Base-by-base conservation (phyloP, 148 eudicot genomes). In the Euryodendron excelsum region DNA sequence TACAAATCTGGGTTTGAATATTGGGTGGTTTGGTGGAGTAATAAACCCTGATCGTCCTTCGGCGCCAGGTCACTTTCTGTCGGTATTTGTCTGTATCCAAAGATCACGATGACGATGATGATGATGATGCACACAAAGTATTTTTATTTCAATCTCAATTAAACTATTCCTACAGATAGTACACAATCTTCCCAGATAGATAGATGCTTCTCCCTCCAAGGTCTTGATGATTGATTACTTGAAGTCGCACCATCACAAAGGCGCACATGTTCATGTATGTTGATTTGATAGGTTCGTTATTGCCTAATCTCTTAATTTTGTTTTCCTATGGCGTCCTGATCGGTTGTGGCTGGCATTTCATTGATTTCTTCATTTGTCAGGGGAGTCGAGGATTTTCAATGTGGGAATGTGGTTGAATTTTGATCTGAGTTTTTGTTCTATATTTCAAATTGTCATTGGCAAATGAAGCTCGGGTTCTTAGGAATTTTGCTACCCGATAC, bases 1-100 rank as follows among this genome's bases (percentile, higher is more conserved):
- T 72, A 8, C n/a, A 3, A 34, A 73, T 56, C 18, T 37, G 47
- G 52, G n/a, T 74, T 61, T 60, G 23, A 63, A 30, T 18, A 14
- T 77, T 25, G 17, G 61, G 39, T 77, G 63, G 73, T 9, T 58
- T 72, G 68, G 77, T 62, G 56, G 81, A 27, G 62, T 62, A 55
- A 73, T 64, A 74, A 82, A 56, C 41, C 76, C 37, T 68, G 75
- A 61, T 59, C 65, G 81, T 79, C 84, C 84, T 91, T 90, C 91
- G 93, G 93, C 87, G 87, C 75, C 36, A 73, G 78, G 79, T 84
- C 85, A 74, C 84, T 87, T 84, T 83, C 87, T 80, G 85, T 84
- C 84, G 86, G 85, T 84, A 86, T 82, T 87, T 69, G 83, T 89
- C 82, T 80, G 82, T 85, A 77, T 81, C 67, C 66, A 67, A 62